phyloP scores from a whole-genome alignment of 768 basidiomycete genomes.

The Leccinum truebloodii region DNA sequence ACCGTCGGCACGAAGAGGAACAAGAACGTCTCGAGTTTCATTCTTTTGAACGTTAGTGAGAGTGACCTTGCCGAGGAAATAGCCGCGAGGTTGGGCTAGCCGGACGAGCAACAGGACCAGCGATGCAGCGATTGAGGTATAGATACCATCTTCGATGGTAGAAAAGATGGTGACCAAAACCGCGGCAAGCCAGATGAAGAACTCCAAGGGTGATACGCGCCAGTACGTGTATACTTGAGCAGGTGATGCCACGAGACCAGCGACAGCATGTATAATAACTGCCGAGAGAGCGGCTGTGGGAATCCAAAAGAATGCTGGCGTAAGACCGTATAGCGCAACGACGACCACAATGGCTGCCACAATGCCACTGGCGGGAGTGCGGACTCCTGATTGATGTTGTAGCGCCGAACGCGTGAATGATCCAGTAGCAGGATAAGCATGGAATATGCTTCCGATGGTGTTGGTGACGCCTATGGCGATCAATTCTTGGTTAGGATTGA shows the following conservation, averaged over 20 bases:
- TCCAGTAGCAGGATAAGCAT: conserved; percentile 94
- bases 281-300: conserved; percentile 83
- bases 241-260: conserved; percentile 84
- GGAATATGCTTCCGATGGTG: conserved; percentile 85
- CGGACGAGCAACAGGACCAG: conserved; percentile 80
- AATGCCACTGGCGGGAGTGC: conserved; percentile 90
- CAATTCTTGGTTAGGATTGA: conserved; percentile 91
- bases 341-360: conserved; percentile 85
- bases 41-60: conserved; percentile 43
- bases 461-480: conserved; percentile 98
- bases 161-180: conserved; percentile 91
- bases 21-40: conserved; percentile 72
- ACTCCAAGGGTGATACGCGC: conserved; percentile 92
- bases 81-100: conserved; percentile 82
- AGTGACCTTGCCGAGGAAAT: conserved; percentile 86
- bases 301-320: conserved; percentile 91
- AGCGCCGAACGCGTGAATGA: conserved; percentile 98
- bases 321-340: conserved; percentile 92
- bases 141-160: conserved; percentile 92
- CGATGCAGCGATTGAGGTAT: conserved; percentile 81
- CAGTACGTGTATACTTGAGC: conserved; percentile 84
- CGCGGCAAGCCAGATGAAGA: conserved; percentile 83
- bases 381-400: conserved; percentile 95
- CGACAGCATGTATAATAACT: conserved; percentile 92
- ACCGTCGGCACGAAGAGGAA: conserved; percentile 66